A percentile compares a stretch with the other conserved stretches of the same genome.
Evolutionary conservation across 192 early-diverging fungal genomes (phyloP).

Genomic region (Mortierella claussenii): DNA sequence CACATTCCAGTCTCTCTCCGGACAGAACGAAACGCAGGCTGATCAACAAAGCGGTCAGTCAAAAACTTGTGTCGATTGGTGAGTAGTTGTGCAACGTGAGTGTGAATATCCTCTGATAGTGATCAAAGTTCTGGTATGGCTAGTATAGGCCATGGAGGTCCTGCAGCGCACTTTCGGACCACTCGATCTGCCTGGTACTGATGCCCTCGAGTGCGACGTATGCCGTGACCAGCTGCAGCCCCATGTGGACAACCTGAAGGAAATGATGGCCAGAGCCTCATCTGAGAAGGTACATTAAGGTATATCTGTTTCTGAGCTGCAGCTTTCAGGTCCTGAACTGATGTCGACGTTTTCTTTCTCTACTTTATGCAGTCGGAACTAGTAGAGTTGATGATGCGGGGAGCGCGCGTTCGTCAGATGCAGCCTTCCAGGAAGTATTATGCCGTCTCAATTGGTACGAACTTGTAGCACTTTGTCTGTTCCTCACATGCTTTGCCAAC

Average conservation of each 20-base stretch:
- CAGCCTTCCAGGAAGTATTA: conserved; percentile 10
- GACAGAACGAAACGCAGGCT: conserved; percentile 18
- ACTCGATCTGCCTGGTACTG: conserved; percentile 3
- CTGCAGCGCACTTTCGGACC: conserved; percentile 15
- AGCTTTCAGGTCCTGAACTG: not conserved
- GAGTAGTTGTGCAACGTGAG: too few species aligned
- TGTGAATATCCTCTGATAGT: too few species aligned
- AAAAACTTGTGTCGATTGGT: too few species aligned
- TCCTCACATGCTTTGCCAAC: not conserved
- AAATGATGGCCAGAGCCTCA: conserved; percentile 7
- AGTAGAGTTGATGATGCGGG: conserved; percentile 2
- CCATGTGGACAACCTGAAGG: not conserved
- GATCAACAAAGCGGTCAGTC: conserved; percentile 20
- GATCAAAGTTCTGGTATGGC: too few species aligned
- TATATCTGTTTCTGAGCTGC: not conserved
- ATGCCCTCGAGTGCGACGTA: conserved; percentile 11
- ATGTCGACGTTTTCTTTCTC: too few species aligned
- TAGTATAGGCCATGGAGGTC: not conserved
- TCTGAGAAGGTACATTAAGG: conserved; percentile 28
- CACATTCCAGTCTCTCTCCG: conserved; percentile 9
- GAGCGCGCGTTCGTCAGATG: conserved; percentile 5
- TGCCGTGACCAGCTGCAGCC: conserved; percentile 8
- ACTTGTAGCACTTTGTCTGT: not conserved
- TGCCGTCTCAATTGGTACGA: conserved; percentile 20
- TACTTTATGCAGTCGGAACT: conserved; percentile 11